Base-by-base conservation (phyloP, 2,329 filamentous ascomycete species). In the Diaporthe nobilis region DNA sequence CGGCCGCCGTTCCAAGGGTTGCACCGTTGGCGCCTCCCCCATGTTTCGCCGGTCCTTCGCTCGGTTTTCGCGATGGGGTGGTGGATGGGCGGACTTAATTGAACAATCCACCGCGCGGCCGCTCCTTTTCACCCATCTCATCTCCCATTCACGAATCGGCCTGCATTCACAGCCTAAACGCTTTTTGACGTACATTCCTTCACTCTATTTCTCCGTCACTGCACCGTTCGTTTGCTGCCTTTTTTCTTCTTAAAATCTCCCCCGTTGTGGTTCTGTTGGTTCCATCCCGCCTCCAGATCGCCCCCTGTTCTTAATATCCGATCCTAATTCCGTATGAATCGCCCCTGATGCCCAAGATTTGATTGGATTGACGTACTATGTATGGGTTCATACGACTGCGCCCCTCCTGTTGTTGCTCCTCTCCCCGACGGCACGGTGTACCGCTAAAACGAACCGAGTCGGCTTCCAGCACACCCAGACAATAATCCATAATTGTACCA, bases 281-380 rank as follows among this genome's bases (percentile, higher is more conserved):
- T 53, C 47, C 71, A 22, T 65, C 71, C 53, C 37, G 53, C 68
- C 47, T 73, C 55, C 47, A 68, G 71, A 65, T 55, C 47, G 47
- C 47, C 71, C 71, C 71, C 71, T 73, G 71, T 73, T 34, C 58
- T 65, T 73, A 73, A 73, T 73, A 73, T 73, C 71, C 71, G 71
- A 63, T 73, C 71, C 44, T 73, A 73, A 73, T 73, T 37, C 53
- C 58, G 57, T 63, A 73, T 65, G 71, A 63, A 73, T 65, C 71
- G 58, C 71, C 71, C 71, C 71, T 73, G 71, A 73, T 63, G 71
- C 71, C 71, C 71, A 73, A 73, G 57, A 31, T 73, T 73, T 73
- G 71, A 73, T 73, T 73, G 58, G 71, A 73, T 73, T 73, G 47
- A 42, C 71, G 71, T 73, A 65, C 49, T 51, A 53, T 68, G 63